These are phyloP conservation scores for Arbutus unedo DNA, from an alignment of 148 eudicot genomes.

Conservation along the genomic window DNA sequence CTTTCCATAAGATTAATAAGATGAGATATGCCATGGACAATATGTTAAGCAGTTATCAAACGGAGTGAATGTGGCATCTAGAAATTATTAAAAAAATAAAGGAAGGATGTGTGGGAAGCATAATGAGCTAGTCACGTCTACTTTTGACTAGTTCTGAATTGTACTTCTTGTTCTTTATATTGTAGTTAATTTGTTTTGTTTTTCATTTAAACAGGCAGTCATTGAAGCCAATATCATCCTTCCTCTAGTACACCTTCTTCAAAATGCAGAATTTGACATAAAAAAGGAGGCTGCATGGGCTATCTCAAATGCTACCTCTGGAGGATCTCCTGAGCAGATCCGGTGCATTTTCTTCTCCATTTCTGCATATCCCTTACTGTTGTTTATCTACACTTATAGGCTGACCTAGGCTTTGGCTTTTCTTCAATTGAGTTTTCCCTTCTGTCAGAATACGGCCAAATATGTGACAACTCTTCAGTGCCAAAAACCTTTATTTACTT, in stretches of 20 bases:
- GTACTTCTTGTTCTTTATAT: neutral
- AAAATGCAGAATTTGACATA: conserved; percentile 70
- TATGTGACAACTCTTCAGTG: neutral
- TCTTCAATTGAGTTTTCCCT: neutral
- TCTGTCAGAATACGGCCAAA: neutral
- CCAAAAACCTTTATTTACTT: neutral
- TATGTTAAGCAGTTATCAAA: neutral
- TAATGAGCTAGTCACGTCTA: neutral
- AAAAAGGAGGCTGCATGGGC: conserved; percentile 94
- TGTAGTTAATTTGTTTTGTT: neutral
- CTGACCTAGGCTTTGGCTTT: neutral
- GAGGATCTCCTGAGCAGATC: conserved; percentile 73
- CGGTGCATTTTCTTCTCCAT: conserved; percentile 32
- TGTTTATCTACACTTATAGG: neutral
- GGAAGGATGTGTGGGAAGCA: neutral
- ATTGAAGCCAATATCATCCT: conserved; percentile 53
- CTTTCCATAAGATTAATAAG: neutral
- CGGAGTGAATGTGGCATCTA: neutral
- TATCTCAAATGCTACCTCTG: conserved; percentile 78
- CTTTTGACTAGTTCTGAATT: neutral
- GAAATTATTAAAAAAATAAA: neutral
- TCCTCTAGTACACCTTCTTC: conserved; percentile 67
- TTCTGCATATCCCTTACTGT: neutral
- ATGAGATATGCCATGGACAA: neutral
- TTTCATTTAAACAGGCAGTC: conserved; percentile 49